Evolutionary conservation across 179 eudicot genomes (phyloP), one percentile per base, ranked within the genome.

Genomic region (Silene vulgaris): DNA sequence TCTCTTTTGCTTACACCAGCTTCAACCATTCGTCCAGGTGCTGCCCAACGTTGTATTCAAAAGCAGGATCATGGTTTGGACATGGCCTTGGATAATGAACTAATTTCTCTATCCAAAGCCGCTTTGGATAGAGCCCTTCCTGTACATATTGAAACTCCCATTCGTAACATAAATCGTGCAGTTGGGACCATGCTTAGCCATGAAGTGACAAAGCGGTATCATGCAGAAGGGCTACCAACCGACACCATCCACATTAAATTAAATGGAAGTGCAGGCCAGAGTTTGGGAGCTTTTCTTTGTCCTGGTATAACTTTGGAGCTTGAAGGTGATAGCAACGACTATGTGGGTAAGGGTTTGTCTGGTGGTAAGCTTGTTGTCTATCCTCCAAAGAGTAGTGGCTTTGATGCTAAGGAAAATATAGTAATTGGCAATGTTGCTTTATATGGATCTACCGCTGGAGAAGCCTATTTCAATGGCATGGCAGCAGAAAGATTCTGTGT

Each of bases 171-270:
- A 30, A 93, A 96, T 78, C 97, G 99, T 74, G 94, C 99, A n/a
- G 98, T 93, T 63, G 97, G 98, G 30, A 93, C 99, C 45, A 96
- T 93, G 98, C 97, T 96, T 66, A 96, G 99, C 81, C 92, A 96
- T 59, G 99, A 96, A 82, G 97, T 96, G 74, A 91, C 98, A n/a
- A 96, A 93, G 79, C 92, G 86, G 14, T 91, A 89, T 77, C 89
- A 81, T 77, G 66, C 88, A 82, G 69, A 54, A 0, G 99, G 99
- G 50, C 91, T 96, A 73, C 96, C 97, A 52, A 69, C 80, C 23
- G 98, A 91, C 74, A 91, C 96, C 54, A 91, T 96, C 82, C 97
- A 96, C 82, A 82, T 96, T 45, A 96, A 93, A 80, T 87, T 96
- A 66, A 57, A 80, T 75, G 99, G 99, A 74, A 96, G 98, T 84